Evolutionary conservation across 768 basidiomycete genomes (phyloP).

Genomic region (Mycena crocata): DNA sequence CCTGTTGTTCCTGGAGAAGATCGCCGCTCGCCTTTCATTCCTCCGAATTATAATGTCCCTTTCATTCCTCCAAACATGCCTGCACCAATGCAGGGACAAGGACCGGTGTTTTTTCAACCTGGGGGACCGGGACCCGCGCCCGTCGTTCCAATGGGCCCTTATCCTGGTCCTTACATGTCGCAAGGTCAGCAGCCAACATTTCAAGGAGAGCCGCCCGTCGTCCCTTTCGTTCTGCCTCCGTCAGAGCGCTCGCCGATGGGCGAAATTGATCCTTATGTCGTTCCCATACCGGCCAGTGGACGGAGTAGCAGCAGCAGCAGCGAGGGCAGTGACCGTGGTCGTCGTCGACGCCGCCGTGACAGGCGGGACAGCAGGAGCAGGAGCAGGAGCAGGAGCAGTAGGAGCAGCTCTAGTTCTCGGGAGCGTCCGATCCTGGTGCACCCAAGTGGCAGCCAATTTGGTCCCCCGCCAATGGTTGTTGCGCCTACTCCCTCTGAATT

Average conservation of each 20-base stretch:
- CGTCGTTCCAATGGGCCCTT: slow-evolving; percentile 17
- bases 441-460: not conserved
- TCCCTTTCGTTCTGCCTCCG: slow-evolving; percentile 10
- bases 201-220: not conserved
- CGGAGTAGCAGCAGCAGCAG: slow-evolving; percentile 13
- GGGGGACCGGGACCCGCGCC: slow-evolving; percentile 11
- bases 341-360: not conserved
- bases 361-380: slow-evolving; percentile 18
- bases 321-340: slow-evolving; percentile 1
- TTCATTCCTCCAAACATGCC: slow-evolving; percentile 33
- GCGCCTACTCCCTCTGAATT: not conserved
- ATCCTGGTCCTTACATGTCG: slow-evolving; percentile 16
- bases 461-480: slow-evolving; percentile 7
- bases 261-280: slow-evolving; percentile 7
- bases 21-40: slow-evolving; percentile 32
- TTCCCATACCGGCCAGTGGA: slow-evolving; percentile 4
- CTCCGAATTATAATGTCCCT: slow-evolving; percentile 30
- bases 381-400: slow-evolving; percentile 34
- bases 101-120: slow-evolving; percentile 22
- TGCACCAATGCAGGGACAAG: slow-evolving; percentile 31
- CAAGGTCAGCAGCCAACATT: slow-evolving; percentile 1
- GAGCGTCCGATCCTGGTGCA: slow-evolving; percentile 6
- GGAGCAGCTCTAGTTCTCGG: slow-evolving; percentile 21
- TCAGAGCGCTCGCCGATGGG: slow-evolving; percentile 16
- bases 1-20: slow-evolving; percentile 44